A percentile compares a stretch with the other conserved stretches of the same genome.
Evolutionary conservation across 192 early-diverging fungal genomes (phyloP).

Genomic region (Pilobolus umbonatus): DNA sequence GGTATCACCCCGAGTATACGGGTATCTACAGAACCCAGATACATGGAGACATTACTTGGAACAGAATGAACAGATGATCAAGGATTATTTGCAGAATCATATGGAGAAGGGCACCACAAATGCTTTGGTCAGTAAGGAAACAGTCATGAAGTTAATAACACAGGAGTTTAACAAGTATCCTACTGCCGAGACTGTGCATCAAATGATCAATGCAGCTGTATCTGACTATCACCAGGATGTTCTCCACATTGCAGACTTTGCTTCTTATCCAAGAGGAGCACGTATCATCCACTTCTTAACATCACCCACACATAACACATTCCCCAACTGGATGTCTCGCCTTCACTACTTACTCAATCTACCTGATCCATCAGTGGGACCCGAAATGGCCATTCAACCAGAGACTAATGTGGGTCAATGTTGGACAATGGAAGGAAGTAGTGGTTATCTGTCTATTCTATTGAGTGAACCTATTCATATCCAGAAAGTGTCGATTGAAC

Average conservation of each 20-base stretch:
- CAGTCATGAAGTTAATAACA: no score
- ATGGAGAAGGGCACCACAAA: no score
- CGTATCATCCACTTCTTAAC: neutral
- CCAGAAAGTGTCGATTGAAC: constrained; percentile 61
- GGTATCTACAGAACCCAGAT: no score
- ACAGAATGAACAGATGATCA: no score
- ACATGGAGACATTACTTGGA: no score
- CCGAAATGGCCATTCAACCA: constrained; percentile 39
- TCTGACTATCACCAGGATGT: neutral
- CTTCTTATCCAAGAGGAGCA: neutral
- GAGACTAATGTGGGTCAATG: constrained; percentile 62
- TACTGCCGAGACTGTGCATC: no score
- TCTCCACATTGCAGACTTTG: neutral
- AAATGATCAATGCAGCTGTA: neutral
- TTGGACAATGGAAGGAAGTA: constrained; percentile 65
- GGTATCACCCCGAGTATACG: no score
- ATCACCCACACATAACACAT: neutral
- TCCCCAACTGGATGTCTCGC: neutral
- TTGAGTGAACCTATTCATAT: constrained; percentile 53
- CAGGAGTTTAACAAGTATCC: no score
- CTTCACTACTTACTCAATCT: neutral
- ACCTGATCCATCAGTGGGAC: constrained; percentile 5
- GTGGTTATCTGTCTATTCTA: constrained; percentile 57
- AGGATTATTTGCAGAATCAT: no score
- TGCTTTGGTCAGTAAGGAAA: no score